Conservation (phyloP, 202 grass and related monocot genomes). For the Zoysia matrella region DNA sequence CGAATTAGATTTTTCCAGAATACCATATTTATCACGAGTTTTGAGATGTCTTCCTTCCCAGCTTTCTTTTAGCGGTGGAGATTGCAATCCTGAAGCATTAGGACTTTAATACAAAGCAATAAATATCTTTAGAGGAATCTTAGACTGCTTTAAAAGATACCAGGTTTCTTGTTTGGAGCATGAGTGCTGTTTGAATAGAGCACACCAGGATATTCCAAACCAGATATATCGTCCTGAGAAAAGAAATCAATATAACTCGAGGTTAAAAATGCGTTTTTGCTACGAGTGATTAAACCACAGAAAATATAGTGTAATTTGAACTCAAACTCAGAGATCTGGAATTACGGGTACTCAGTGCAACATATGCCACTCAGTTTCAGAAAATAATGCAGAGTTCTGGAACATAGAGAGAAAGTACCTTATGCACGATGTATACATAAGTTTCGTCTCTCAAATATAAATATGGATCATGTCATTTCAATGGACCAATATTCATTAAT, state of each 20-base stretch:
- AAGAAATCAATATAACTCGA: not conserved
- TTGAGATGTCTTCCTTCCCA: constrained; percentile 51
- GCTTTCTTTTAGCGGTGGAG: constrained; percentile 45
- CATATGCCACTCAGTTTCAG: not conserved
- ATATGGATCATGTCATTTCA: not conserved
- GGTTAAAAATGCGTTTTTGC: too few species aligned
- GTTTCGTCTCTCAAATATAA: not conserved
- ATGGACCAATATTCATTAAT: constrained; percentile 3
- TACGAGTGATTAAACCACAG: constrained; percentile 5
- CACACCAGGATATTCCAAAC: constrained; percentile 61
- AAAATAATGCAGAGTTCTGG: constrained; percentile 3
- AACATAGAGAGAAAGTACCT: not conserved
- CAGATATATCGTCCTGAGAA: constrained; percentile 56
- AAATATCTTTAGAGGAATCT: constrained; percentile 22
- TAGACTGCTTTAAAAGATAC: constrained; percentile 30
- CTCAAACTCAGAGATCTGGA: not conserved
- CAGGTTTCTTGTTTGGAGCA: constrained; percentile 51
- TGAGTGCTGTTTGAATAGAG: constrained; percentile 48
- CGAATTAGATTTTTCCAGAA: constrained; percentile 32
- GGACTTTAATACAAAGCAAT: constrained; percentile 31
- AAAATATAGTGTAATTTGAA: not conserved
- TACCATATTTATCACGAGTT: constrained; percentile 36
- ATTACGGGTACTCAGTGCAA: not conserved
- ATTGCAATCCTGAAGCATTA: constrained; percentile 42
- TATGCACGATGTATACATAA: constrained; percentile 1